Conservation (phyloP, 2,329 filamentous ascomycete genomes). For the Epichloe scottii region DNA sequence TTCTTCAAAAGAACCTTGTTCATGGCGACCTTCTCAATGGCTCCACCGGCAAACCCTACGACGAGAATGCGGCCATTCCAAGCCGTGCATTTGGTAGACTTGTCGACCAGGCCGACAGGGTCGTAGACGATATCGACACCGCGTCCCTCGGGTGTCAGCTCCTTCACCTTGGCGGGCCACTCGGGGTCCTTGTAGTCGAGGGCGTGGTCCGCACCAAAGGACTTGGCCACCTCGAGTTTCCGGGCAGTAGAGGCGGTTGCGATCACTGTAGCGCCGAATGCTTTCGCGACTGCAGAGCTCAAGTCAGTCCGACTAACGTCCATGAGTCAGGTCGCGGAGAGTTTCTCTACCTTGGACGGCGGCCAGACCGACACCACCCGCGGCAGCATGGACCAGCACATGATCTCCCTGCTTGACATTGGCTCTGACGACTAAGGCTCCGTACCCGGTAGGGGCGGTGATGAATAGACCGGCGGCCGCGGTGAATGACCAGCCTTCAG, state of each 20-base stretch:
- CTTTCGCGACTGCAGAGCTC: constrained; percentile 58
- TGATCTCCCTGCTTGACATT: constrained; percentile 67
- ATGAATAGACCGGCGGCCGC: constrained; percentile 86
- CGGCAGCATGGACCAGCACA: constrained; percentile 84
- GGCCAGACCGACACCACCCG: constrained; percentile 80
- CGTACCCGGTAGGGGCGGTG: constrained; percentile 83
- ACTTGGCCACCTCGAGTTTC: constrained; percentile 67
- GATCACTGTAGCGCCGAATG: constrained; percentile 81
- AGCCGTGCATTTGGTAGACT: constrained; percentile 78
- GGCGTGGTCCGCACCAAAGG: constrained; percentile 75
- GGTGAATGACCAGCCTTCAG: constrained; percentile 67
- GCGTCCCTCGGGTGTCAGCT: constrained; percentile 56
- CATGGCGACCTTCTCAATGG: constrained; percentile 83
- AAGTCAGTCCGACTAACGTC: background rate
- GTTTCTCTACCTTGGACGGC: constrained; percentile 57
- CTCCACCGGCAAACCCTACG: constrained; percentile 65
- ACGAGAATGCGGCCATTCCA: constrained; percentile 87
- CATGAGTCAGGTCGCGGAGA: background rate
- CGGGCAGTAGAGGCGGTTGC: constrained; percentile 73
- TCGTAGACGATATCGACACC: constrained; percentile 93
- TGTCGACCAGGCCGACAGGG: constrained; percentile 80
- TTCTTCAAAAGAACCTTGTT: constrained; percentile 93
- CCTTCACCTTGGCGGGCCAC: constrained; percentile 60
- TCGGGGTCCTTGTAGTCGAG: constrained; percentile 59
- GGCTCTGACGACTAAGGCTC: constrained; percentile 66